Conservation (phyloP, 352 stramenopile species). For the Pelagophyceae sp. region DNA sequence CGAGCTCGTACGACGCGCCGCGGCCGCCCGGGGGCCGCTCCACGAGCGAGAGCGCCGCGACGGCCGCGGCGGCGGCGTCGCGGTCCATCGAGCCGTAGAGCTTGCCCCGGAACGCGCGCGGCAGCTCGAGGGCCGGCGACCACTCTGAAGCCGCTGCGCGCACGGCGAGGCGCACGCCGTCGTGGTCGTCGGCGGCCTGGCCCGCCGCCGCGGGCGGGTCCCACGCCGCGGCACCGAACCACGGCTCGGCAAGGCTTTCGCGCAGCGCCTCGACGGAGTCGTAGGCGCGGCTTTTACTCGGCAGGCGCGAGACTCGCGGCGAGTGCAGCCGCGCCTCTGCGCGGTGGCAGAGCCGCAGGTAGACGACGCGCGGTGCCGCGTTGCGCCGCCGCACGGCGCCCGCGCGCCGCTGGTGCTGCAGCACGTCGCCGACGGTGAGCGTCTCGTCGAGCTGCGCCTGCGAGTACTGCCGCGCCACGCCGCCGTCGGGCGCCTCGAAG, state of each 20-base stretch:
- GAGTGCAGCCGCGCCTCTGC: background rate
- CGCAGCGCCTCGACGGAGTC: background rate
- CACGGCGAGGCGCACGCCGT: background rate
- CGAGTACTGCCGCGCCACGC: background rate
- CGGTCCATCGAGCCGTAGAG: background rate
- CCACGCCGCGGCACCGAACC: background rate
- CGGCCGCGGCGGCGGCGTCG: background rate
- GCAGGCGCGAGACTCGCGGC: background rate
- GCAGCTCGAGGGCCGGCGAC: background rate
- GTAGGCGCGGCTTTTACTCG: background rate
- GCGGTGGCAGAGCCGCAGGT: background rate
- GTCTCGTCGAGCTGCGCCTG: background rate
- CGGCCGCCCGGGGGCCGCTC: too few relatives aligned
- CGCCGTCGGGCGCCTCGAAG: background rate
- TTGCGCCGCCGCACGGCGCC: background rate
- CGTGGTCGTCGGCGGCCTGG: background rate
- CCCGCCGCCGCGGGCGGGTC: background rate
- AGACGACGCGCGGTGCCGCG: background rate
- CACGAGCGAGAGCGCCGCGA: background rate
- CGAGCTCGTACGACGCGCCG: background rate
- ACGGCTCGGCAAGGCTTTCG: background rate
- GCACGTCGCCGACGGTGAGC: background rate
- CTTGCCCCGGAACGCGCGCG: background rate
- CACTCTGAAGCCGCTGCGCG: background rate
- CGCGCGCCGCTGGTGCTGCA: background rate